phyloP scores from a whole-genome alignment of 75 land plant genomes.

The Ceratopteris richardii region DNA sequence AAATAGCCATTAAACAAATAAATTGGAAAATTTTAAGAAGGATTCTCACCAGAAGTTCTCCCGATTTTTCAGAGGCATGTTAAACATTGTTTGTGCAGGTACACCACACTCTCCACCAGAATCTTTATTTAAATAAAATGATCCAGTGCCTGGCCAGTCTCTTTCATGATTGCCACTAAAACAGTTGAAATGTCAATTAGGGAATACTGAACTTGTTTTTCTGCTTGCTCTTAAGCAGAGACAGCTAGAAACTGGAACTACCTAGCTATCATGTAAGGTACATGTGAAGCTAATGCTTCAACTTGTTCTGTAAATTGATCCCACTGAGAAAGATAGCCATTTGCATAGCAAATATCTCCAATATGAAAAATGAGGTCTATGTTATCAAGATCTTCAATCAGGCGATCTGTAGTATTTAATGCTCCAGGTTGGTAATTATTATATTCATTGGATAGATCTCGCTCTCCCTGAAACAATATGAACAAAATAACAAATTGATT shows the following conservation, averaged over 20 bases:
- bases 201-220: neutral
- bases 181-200: neutral
- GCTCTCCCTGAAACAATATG: conserved; percentile 54
- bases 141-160: conserved; percentile 83
- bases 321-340: conserved; percentile 91
- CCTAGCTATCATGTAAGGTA: conserved; percentile 97
- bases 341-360: conserved; percentile 88
- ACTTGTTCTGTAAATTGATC: conserved; percentile 93
- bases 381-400: conserved; percentile 65
- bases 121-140: conserved; percentile 69
- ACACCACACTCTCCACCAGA: conserved; percentile 99
- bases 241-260: conserved; percentile 5
- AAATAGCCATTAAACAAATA: no score
- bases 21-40: no score
- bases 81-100: conserved; percentile 67
- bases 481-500: no score
- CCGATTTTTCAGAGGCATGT: conserved; percentile 68
- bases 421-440: conserved; percentile 70
- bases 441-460: conserved; percentile 88
- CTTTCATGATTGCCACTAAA: conserved; percentile 96
- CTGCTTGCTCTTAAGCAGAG: neutral
- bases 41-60: conserved; percentile 61
- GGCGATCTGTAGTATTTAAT: conserved; percentile 83
- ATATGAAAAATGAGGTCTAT: conserved; percentile 78
- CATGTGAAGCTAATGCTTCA: conserved; percentile 63